Evolutionary conservation across 2,329 filamentous ascomycete genomes (phyloP).

Genomic region (Ophiostoma ulmi): DNA sequence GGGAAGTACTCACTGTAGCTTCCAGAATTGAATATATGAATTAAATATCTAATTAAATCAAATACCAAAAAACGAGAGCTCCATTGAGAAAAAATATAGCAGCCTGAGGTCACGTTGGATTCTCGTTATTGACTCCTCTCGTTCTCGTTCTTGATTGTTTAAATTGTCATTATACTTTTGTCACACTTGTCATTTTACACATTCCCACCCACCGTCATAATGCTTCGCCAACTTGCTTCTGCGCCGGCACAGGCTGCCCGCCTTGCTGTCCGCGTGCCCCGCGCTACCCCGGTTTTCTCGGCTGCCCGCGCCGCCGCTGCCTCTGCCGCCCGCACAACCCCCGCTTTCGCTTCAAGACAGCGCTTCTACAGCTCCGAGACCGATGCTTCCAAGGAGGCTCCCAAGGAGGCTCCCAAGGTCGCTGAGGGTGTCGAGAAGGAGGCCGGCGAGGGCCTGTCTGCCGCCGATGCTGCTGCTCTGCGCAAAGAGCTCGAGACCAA

Average conservation of each 20-base stretch:
- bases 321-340: conserved; percentile 26
- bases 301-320: conserved; percentile 29
- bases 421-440: conserved; percentile 22
- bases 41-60: background rate
- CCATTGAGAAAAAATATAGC: conserved; percentile 14
- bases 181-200: background rate
- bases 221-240: conserved; percentile 25
- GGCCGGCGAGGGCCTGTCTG: conserved; percentile 31
- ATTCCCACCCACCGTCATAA: conserved; percentile 1
- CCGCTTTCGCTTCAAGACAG: conserved; percentile 20
- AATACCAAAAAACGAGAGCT: conserved; percentile 2
- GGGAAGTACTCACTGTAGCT: background rate
- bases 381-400: conserved; percentile 32
- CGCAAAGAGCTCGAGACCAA: conserved; percentile 51
- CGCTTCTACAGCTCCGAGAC: conserved; percentile 46
- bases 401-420: conserved; percentile 23
- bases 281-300: conserved; percentile 2
- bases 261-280: conserved; percentile 22
- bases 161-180: background rate
- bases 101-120: background rate
- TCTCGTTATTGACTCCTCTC: background rate
- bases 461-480: conserved; percentile 37
- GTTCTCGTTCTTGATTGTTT: background rate
- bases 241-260: conserved; percentile 23
- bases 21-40: background rate